These are phyloP conservation scores for Escovopsis sp. DNA, from an alignment of 2,329 filamentous ascomycete genomes.

Conservation along the genomic window DNA sequence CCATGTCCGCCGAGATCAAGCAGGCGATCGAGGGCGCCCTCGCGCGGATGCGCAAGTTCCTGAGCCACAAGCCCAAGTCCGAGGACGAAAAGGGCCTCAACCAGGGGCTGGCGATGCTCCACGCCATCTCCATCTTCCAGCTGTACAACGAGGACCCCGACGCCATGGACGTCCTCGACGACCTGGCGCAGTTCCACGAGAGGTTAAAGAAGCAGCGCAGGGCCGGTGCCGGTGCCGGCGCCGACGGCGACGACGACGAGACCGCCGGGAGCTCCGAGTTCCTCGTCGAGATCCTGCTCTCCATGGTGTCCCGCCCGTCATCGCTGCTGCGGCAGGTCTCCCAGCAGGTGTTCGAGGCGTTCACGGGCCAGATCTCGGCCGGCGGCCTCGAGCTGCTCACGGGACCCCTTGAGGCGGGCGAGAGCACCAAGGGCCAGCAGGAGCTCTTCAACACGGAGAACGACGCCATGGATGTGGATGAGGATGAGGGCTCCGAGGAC, in stretches of 20 bases:
- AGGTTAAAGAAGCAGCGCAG: constrained; percentile 35
- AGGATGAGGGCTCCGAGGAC: constrained; percentile 25
- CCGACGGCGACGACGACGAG: constrained; percentile 31
- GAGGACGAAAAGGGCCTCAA: constrained; percentile 25
- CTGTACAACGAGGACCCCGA: constrained; percentile 84
- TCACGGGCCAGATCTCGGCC: constrained; percentile 58
- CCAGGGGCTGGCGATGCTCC: constrained; percentile 63
- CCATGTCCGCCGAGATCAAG: constrained; percentile 41
- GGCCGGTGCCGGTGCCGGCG: constrained; percentile 5
- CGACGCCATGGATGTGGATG: constrained; percentile 38
- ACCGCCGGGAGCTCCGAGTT: constrained; percentile 50
- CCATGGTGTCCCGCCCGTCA: constrained; percentile 75
- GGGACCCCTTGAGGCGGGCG: constrained; percentile 61
- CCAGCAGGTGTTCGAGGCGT: constrained; percentile 75
- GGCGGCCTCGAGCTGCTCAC: constrained; percentile 52
- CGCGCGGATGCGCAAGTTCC: constrained; percentile 36
- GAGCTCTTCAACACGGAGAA: constrained; percentile 66
- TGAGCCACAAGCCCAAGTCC: constrained; percentile 25
- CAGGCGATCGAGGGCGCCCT: constrained; percentile 37
- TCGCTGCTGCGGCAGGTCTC: constrained; percentile 74
- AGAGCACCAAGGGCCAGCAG: constrained; percentile 70
- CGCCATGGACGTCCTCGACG: constrained; percentile 66
- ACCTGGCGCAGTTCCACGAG: constrained; percentile 63
- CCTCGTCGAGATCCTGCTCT: constrained; percentile 77
- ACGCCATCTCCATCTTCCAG: constrained; percentile 73